Evolutionary conservation across 768 basidiomycete species (phyloP).

Genomic region (Boletus fagicola): DNA sequence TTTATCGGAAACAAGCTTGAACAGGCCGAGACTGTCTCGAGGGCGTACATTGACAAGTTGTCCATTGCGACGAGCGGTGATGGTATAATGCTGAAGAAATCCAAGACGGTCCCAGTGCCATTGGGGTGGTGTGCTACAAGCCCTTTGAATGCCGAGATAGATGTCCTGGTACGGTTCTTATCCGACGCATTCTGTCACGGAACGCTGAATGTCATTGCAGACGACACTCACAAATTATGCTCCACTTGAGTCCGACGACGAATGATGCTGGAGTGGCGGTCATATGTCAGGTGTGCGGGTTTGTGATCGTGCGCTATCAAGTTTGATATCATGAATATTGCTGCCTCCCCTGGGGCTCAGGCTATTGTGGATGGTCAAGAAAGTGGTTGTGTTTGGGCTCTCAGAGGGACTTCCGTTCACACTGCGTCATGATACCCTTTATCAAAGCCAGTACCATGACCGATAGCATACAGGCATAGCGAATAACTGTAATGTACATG

Average conservation of each 20-base stretch:
- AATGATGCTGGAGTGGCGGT: background rate
- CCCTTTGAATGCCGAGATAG: constrained; percentile 1
- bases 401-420: too few relatives aligned
- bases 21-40: background rate
- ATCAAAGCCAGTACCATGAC: too few relatives aligned
- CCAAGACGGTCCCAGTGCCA: background rate
- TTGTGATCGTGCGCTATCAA: background rate
- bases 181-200: background rate
- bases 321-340: too few relatives aligned
- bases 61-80: background rate
- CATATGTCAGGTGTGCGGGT: background rate
- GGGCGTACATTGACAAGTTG: background rate
- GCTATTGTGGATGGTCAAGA: background rate
- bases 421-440: too few relatives aligned
- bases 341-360: background rate
- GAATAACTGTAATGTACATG: too few relatives aligned
- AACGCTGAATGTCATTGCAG: background rate
- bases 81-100: background rate
- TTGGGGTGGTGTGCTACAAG: background rate
- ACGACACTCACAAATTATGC: constrained; percentile 1
- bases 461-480: background rate
- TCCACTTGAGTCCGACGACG: background rate
- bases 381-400: too few relatives aligned
- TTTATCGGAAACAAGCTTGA: constrained; percentile 1
- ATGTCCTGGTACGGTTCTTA: background rate